Evolutionary conservation across 495 filamentous ascomycete species (phyloP), one percentile per base, ranked within the genome.

Genomic region (Penicillium goetzii): DNA sequence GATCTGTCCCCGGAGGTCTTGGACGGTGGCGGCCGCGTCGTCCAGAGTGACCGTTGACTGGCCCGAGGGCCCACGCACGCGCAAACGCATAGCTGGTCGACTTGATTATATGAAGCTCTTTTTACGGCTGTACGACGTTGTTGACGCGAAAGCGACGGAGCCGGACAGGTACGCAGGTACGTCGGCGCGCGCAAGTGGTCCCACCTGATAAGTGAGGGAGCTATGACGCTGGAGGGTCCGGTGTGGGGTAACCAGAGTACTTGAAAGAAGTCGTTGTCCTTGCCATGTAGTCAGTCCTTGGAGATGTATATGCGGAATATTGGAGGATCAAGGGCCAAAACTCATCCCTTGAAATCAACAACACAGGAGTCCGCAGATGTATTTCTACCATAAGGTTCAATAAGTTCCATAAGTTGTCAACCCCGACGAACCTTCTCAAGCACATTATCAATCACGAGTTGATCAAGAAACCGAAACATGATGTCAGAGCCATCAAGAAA

Each of bases 21-120:
- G 72, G 28, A 95, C 82, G 3, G 85, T 90, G 21, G 90, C 85
- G 21, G 90, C 85, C 38, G 80, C 76, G 33, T 91, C 88, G 26
- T 85, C 78, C 23, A 95, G 74, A 12, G 82, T 83, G n/a, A 93
- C 68, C 4, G 83, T 87, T 17, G 83, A 83, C 43, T 84, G 81
- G 21, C 89, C 88, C 19, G 76, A 76, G 5, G 89, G 89, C 21
- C 85, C 86, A 58, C 89, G 79, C 23, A 91, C 77, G 58, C 89
- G 81, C 33, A 90, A 71, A 53, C 85, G 82, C 84, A 92, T 91
- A 23, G 19, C 3, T 47, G 10, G 41, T 45, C 2, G n/a, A 47
- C 14, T 34, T 2, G 36, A 40, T 40, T 6, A 9, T 23, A 4
- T 25, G 32, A 41, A 14, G 38, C 14, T 56, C 28, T 55, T 4